Percentiles rank a stretch among this genome's conserved stretches.
phyloP scores from a whole-genome alignment of 345 rosid species.

The Salix viminalis region DNA sequence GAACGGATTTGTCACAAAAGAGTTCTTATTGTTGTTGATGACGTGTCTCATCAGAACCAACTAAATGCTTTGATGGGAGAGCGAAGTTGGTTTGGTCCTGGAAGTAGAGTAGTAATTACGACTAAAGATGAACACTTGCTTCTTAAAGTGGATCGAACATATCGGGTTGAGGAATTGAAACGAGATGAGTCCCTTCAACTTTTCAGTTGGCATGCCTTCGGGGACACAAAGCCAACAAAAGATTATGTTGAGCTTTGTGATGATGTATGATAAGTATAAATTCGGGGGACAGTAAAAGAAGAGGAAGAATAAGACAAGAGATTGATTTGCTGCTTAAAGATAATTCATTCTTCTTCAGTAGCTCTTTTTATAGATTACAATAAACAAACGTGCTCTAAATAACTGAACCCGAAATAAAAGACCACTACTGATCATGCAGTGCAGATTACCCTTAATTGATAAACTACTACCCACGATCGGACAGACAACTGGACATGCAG shows the following conservation, averaged over 20 bases:
- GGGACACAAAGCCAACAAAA: neutral
- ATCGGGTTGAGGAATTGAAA: neutral
- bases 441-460: no score
- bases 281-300: no score
- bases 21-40: constrained; percentile 18
- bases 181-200: neutral
- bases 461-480: no score
- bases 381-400: no score
- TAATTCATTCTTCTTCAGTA: no score
- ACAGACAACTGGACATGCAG: no score
- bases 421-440: no score
- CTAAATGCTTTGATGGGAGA: constrained; percentile 1
- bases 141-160: neutral
- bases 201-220: constrained; percentile 11
- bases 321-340: no score
- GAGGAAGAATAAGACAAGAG: no score
- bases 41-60: neutral
- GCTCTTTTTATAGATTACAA: no score
- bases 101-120: constrained; percentile 11
- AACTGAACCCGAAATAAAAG: no score
- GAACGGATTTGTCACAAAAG: neutral
- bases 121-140: neutral
- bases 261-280: neutral
- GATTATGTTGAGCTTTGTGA: neutral
- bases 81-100: neutral